A percentile compares a stretch with the other conserved stretches of the same genome.
These are phyloP conservation scores for Trichoderma asperellum DNA, from an alignment of 2,329 filamentous ascomycete genomes.

Conservation along the genomic window DNA sequence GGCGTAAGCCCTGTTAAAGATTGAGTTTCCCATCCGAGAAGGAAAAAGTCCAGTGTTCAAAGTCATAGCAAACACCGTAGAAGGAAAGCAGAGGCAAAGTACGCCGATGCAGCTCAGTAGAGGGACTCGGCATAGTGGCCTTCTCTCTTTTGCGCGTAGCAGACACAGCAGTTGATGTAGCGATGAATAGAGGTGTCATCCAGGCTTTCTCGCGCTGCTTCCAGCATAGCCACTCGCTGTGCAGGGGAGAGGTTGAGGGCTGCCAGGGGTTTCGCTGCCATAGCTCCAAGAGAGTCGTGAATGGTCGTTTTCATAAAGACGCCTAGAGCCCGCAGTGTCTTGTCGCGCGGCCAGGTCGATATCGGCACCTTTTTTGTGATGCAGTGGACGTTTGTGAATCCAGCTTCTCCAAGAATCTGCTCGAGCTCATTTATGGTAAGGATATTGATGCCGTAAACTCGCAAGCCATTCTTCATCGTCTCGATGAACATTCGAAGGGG, in stretches of 20 bases:
- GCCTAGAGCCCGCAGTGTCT: constrained; percentile 47
- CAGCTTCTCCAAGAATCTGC: constrained; percentile 44
- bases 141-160: constrained; percentile 48
- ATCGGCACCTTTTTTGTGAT: constrained; percentile 52
- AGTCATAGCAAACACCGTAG: constrained; percentile 3
- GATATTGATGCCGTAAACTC: constrained; percentile 46
- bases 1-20: background rate
- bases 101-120: background rate
- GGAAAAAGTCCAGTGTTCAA: constrained; percentile 8
- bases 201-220: constrained; percentile 41
- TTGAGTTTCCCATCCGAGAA: background rate
- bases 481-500: constrained; percentile 43
- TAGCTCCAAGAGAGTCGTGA: constrained; percentile 47
- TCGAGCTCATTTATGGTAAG: constrained; percentile 43
- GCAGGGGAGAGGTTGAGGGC: constrained; percentile 43
- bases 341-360: constrained; percentile 50
- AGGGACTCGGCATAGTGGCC: constrained; percentile 4
- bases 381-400: constrained; percentile 51
- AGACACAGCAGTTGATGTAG: constrained; percentile 49
- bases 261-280: constrained; percentile 48
- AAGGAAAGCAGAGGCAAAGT: background rate
- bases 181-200: constrained; percentile 45
- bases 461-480: constrained; percentile 39
- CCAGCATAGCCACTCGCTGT: constrained; percentile 43
- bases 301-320: constrained; percentile 51